Evolutionary conservation across 306 rosid species (phyloP).

Genomic region (Prunus mongolica): DNA sequence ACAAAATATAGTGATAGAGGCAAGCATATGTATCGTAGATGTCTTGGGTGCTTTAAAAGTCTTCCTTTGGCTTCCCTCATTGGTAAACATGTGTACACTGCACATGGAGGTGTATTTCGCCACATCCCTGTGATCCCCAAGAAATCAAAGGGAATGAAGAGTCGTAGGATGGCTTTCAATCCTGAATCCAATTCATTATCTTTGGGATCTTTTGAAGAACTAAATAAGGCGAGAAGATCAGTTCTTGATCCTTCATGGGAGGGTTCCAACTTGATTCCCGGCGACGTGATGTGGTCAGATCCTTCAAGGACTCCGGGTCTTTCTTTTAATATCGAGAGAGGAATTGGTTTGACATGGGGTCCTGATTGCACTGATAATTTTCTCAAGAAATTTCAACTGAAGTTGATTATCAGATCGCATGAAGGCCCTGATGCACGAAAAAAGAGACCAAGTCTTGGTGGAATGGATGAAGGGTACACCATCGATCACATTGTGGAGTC

Average conservation of each 20-base stretch:
- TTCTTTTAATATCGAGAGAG: constrained; percentile 70
- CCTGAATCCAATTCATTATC: constrained; percentile 37
- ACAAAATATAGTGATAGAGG: constrained; percentile 67
- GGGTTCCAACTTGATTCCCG: constrained; percentile 75
- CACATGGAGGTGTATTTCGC: constrained; percentile 92
- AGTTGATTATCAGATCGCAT: constrained; percentile 88
- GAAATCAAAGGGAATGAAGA: constrained; percentile 74
- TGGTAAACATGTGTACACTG: constrained; percentile 65
- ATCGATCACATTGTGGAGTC: constrained; percentile 83
- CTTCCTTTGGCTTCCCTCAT: constrained; percentile 80
- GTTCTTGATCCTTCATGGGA: constrained; percentile 92
- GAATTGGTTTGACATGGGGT: constrained; percentile 85
- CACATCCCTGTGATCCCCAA: constrained; percentile 46
- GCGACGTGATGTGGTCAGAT: constrained; percentile 94
- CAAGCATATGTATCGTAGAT: constrained; percentile 68
- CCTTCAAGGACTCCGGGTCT: constrained; percentile 76
- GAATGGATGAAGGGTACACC: constrained; percentile 81
- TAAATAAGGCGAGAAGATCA: constrained; percentile 63
- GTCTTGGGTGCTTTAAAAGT: constrained; percentile 84
- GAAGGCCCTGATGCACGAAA: constrained; percentile 97
- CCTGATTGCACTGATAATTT: constrained; percentile 88
- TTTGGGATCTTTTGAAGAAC: constrained; percentile 74
- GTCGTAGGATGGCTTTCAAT: constrained; percentile 13
- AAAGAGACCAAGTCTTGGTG: constrained; percentile 68
- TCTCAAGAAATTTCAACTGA: constrained; percentile 54